phyloP scores from a whole-genome alignment of 140 eudicot genomes.

The Bidens hawaiensis region DNA sequence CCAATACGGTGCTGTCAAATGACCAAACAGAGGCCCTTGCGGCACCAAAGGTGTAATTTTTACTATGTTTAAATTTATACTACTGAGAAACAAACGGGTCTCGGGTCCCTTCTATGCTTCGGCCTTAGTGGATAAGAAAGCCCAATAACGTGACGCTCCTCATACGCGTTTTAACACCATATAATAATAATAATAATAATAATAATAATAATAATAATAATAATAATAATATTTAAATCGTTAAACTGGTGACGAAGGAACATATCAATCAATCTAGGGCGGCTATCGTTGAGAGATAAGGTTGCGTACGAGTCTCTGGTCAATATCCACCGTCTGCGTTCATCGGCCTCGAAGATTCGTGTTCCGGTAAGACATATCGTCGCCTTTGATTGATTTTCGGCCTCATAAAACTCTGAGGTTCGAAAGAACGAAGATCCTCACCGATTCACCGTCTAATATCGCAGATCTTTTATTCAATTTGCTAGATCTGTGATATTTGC shows the following conservation, averaged over 20 bases:
- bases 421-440: conserved; percentile 30
- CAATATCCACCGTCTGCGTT: background rate
- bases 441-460: conserved; percentile 24
- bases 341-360: conserved; percentile 17
- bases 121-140: background rate
- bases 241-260: background rate
- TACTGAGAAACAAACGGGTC: too few species aligned
- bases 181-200: background rate
- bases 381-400: conserved; percentile 37
- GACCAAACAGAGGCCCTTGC: too few species aligned
- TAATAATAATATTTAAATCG: too few species aligned
- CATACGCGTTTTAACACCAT: conserved; percentile 12
- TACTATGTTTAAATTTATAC: too few species aligned
- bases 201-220: too few species aligned
- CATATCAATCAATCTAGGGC: conserved; percentile 2
- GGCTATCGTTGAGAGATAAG: conserved; percentile 18
- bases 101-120: too few species aligned
- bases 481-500: background rate
- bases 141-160: background rate
- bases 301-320: background rate
- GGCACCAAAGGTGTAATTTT: too few species aligned
- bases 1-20: too few species aligned
- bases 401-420: conserved; percentile 29
- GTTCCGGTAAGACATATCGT: conserved; percentile 42
- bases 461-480: conserved; percentile 25